Evolutionary conservation across 2,329 filamentous ascomycete genomes (phyloP).

Genomic region (Cercospora sesami): DNA sequence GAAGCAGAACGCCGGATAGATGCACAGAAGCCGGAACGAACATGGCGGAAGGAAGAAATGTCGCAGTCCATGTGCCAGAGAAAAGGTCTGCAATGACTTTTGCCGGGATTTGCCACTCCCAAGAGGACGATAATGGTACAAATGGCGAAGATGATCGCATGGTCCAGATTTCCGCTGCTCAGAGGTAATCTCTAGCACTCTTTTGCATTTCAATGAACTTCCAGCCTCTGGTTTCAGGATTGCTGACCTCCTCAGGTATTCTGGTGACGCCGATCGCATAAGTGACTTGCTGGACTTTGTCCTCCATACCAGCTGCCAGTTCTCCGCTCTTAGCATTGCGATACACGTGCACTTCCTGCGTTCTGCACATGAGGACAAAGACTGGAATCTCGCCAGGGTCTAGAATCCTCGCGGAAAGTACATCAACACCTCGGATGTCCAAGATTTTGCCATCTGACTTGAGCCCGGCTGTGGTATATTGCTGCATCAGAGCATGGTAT

Average conservation of each 20-base stretch:
- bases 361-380: slow-evolving; percentile 94
- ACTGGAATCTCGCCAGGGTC: slow-evolving; percentile 88
- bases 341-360: slow-evolving; percentile 97
- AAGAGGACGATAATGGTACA: not conserved
- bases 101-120: not conserved
- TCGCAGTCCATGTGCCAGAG: not conserved
- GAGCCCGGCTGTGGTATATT: slow-evolving; percentile 89
- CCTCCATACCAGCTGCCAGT: slow-evolving; percentile 95
- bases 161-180: slow-evolving; percentile 37
- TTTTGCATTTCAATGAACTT: slow-evolving; percentile 98
- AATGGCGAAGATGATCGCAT: not conserved
- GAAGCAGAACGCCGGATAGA: slow-evolving; percentile 19
- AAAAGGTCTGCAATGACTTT: not conserved
- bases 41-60: not conserved
- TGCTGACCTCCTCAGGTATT: slow-evolving; percentile 91
- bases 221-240: slow-evolving; percentile 95
- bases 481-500: slow-evolving; percentile 93
- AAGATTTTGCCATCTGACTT: slow-evolving; percentile 94
- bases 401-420: slow-evolving; percentile 74
- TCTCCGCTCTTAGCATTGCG: slow-evolving; percentile 85
- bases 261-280: slow-evolving; percentile 96
- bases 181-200: slow-evolving; percentile 87
- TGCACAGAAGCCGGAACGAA: slow-evolving; percentile 18
- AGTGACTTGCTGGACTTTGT: slow-evolving; percentile 96
- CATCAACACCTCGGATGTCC: slow-evolving; percentile 92